Conservation (phyloP, 1,139 yeast species). For the Arxiozyma slooffiae region DNA sequence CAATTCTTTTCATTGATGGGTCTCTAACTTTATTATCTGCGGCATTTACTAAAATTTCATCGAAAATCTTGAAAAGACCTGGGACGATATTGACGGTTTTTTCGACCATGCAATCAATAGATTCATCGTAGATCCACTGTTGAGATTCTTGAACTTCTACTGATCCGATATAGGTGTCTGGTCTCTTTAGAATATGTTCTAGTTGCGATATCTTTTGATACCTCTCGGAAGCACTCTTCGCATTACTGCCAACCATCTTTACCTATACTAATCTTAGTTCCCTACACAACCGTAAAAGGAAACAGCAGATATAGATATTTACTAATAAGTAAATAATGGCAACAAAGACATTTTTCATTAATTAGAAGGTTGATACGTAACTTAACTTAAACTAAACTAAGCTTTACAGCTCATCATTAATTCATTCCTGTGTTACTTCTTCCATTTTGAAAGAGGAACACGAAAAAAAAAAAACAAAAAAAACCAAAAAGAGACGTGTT, state of each 20-base stretch:
- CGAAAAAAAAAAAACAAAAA: too few species aligned
- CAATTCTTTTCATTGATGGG: constrained; percentile 75
- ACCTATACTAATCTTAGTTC: too few species aligned
- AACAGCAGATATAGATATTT: too few species aligned
- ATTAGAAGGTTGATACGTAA: too few species aligned
- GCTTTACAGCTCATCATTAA: too few species aligned
- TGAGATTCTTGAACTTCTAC: constrained; percentile 70
- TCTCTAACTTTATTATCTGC: constrained; percentile 98
- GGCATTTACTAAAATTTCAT: constrained; percentile 94
- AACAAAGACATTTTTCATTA: too few species aligned
- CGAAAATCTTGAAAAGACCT: constrained; percentile 91
- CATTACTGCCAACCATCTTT: constrained; percentile 16
- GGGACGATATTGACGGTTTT: constrained; percentile 78
- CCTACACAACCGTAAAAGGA: too few species aligned
- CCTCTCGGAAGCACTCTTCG: constrained; percentile 57
- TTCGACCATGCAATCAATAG: constrained; percentile 60
- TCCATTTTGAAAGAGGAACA: too few species aligned
- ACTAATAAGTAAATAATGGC: too few species aligned
- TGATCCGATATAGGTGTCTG: constrained; percentile 96
- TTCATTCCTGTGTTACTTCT: too few species aligned
- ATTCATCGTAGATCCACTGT: constrained; percentile 79
- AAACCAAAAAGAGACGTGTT: too few species aligned
- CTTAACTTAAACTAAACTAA: too few species aligned
- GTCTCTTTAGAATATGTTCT: constrained; percentile 93
- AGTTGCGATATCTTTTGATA: constrained; percentile 90